Evolutionary conservation across 305 asterid genomes (phyloP), one percentile per base, ranked within the genome.

Genomic region (Solanum hybrid): DNA sequence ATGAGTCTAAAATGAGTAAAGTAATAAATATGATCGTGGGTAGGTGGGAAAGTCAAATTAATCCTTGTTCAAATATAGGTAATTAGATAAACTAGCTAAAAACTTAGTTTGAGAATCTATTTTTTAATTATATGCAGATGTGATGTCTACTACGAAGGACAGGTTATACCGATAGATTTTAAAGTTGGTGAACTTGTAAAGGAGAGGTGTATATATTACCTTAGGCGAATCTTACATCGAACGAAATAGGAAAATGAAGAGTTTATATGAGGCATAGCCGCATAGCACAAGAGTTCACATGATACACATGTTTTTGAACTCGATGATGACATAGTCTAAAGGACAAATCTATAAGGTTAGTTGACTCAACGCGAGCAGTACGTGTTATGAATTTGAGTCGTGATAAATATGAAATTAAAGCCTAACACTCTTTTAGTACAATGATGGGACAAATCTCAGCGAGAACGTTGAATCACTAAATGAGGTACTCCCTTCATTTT

Each of bases 121-220:
- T 64, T 64, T 64, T 64, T 64, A 22, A 64, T 10, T 24, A 69
- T 24, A 69, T 0, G 9, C 0, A 69, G 4, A 69, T 11, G 17
- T 10, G 31, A 24, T 12, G 7, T 69, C 1, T 69, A 69, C 4
- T 24, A 69, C 0, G 0, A 1, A 69, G 0, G 32, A 69, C 15
- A 0, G 8, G 76, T 24, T 66, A 17, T 56, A 56, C 0, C 0
- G 10, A 17, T 17, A 7, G 0, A 56, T 17, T 56, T 56, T 56
- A 6, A 56, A 56, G 10, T 56, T 56, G 24, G 1, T 56, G 1
- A 6, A 56, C 0, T 0, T 4, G 0, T 64, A 64, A 22, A 66
- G 71, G 4, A 64, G 29, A 4, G 29, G 10, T 56, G 69, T 22
- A n/a, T 22, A 22, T 10, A 24, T 0, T 69, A 24, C 6, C 29